Conservation (phyloP, 2,329 filamentous ascomycete genomes). For the Fusarium acutatum region DNA sequence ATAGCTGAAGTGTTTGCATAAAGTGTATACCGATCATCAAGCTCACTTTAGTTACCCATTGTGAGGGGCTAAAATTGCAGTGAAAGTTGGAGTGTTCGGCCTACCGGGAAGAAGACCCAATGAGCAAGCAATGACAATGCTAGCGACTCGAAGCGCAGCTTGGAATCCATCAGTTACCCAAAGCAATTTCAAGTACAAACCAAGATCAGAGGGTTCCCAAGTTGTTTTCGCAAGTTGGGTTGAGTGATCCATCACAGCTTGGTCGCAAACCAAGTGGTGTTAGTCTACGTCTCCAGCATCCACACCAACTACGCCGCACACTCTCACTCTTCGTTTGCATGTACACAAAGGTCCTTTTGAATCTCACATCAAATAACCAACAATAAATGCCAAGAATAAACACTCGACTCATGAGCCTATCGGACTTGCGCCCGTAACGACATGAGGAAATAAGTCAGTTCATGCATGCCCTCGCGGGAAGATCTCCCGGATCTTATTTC, state of each 20-base stretch:
- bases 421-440: neutral
- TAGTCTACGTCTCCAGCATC: neutral
- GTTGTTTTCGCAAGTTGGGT: too few species aligned
- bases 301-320: neutral
- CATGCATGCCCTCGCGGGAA: constrained; percentile 26
- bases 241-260: neutral
- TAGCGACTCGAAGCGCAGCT: rapidly evolving
- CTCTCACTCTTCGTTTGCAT: too few species aligned
- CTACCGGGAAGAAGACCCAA: neutral
- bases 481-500: constrained; percentile 26
- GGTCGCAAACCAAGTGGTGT: neutral
- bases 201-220: too few species aligned
- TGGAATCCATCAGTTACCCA: neutral
- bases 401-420: neutral
- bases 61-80: neutral
- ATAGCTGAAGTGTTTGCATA: neutral
- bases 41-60: neutral
- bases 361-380: neutral
- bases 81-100: neutral
- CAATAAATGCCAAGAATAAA: neutral
- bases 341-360: neutral
- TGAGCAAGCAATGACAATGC: neutral
- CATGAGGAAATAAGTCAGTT: neutral
- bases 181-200: rapidly evolving
- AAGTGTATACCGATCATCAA: rapidly evolving